Base-by-base conservation (phyloP, 192 early-diverging fungal genomes). In the Neocallimastix lanati region DNA sequence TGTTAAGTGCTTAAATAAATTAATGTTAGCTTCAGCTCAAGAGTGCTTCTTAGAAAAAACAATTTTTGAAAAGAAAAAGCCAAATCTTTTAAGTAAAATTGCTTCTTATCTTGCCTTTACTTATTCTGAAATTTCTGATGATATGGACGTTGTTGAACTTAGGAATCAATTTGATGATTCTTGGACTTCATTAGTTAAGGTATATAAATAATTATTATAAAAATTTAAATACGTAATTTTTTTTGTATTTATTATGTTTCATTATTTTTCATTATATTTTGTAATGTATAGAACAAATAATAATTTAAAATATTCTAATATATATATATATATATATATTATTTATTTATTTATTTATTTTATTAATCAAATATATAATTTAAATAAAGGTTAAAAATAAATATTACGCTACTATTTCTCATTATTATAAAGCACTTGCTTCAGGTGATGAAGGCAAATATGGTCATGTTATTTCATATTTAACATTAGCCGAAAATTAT, bases 11-110 rank as follows among this genome's bases (percentile, higher is more conserved):
- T 83, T 99, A 21, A 87, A 88, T 28, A 88, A 93, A 35, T 85
- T 96, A 77, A 96, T 96, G 96, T 85, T 98, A 38, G 94, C 93
- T 1, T 96, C 98, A 85, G 95, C 96, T 1, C 97, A 99, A 80
- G 97, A 99, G 83, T 92, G 93, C 81, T 93, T 94, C 78, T 81
- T 95, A 67, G 95, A 96, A 83, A 96, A 94, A 84, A 90, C 92
- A 28, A 82, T 95, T 16, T 79, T 91, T 12, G 94, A 95, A 82
- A 95, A 93, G 85, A 99, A 97, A 84, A 93, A 91, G 83, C 92
- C 93, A 28, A 87, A 88, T 15, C 85, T 96, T n/a, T 89, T 97
- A 50, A 91, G 96, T 30, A 98, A 99, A 81, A 86, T 99, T 33
- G 94, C 95, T 0, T 91, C 85, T 27, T 87, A 90, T 28, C 82